Conservation (phyloP, 257 asterid species). For the Nicotiana paniculata region DNA sequence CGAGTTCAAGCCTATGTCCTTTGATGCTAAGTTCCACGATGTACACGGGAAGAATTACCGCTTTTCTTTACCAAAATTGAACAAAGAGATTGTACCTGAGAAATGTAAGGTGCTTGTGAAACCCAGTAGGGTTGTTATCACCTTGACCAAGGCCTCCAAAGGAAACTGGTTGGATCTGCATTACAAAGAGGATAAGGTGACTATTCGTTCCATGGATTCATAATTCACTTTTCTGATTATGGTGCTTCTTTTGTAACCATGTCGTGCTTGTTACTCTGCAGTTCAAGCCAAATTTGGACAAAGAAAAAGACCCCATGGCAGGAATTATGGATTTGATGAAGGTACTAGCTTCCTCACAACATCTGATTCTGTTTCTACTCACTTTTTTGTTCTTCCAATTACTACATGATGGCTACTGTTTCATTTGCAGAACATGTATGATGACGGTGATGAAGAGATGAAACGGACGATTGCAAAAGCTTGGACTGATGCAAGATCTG, state of each 20-base stretch:
- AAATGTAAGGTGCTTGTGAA: slow-evolving; percentile 70
- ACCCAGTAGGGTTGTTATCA: slow-evolving; percentile 63
- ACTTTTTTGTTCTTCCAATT: background rate
- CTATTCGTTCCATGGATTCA: background rate
- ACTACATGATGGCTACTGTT: background rate
- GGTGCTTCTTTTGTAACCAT: background rate
- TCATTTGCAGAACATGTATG: slow-evolving; percentile 63
- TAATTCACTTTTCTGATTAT: background rate
- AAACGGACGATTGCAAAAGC: slow-evolving; percentile 81
- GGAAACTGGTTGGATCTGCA: slow-evolving; percentile 87
- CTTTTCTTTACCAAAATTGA: slow-evolving; percentile 67
- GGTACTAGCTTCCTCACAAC: slow-evolving; percentile 22
- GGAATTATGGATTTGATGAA: slow-evolving; percentile 92
- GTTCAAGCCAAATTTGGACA: slow-evolving; percentile 65
- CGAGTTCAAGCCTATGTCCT: slow-evolving; percentile 59
- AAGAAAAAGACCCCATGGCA: slow-evolving; percentile 80
- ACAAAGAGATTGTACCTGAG: slow-evolving; percentile 72
- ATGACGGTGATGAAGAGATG: slow-evolving; percentile 88
- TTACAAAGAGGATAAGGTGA: slow-evolving; percentile 86
- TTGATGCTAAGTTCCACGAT: slow-evolving; percentile 67
- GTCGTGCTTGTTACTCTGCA: slow-evolving; percentile 14
- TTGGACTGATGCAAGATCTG: slow-evolving; percentile 84
- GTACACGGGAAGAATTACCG: slow-evolving; percentile 82
- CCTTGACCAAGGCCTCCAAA: slow-evolving; percentile 56
- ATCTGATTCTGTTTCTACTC: background rate